Percentiles rank a stretch among this genome's conserved stretches.
These are phyloP conservation scores for Termitomyces sp. DNA, from an alignment of 768 basidiomycete genomes.

Conservation along the genomic window DNA sequence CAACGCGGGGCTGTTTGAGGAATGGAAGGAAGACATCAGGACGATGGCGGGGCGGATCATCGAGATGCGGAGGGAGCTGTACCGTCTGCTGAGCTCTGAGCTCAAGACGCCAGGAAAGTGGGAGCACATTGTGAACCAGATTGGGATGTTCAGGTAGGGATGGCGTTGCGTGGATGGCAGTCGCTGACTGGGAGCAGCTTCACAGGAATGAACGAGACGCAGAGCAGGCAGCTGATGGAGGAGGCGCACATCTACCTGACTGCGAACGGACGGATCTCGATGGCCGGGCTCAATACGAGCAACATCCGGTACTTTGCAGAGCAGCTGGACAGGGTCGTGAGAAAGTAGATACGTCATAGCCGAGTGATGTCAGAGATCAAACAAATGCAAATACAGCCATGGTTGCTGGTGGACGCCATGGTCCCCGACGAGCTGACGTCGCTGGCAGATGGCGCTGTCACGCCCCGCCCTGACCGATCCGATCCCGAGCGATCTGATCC, in stretches of 20 bases:
- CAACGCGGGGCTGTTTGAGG: constrained; percentile 64
- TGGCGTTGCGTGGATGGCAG: too few species aligned
- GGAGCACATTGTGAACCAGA: constrained; percentile 95
- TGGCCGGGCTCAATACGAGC: constrained; percentile 83
- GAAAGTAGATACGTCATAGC: constrained; percentile 26
- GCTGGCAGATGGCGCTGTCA: not conserved
- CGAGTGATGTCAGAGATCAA: constrained; percentile 31
- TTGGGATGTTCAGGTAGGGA: constrained; percentile 92
- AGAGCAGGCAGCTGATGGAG: constrained; percentile 66
- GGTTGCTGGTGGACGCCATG: constrained; percentile 14
- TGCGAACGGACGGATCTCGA: constrained; percentile 84
- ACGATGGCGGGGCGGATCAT: constrained; percentile 95
- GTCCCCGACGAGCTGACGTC: constrained; percentile 3
- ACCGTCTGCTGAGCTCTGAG: constrained; percentile 68
- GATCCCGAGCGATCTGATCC: not conserved
- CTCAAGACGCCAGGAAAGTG: constrained; percentile 88
- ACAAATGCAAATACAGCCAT: constrained; percentile 13
- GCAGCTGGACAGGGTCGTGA: constrained; percentile 62
- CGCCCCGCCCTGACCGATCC: not conserved
- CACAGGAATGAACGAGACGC: constrained; percentile 70
- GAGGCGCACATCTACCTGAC: constrained; percentile 85
- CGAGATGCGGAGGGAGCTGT: constrained; percentile 80
- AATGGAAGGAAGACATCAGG: constrained; percentile 88
- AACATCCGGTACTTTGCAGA: constrained; percentile 79
- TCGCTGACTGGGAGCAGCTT: constrained; percentile 45